Base-by-base conservation (phyloP, 2,329 filamentous ascomycete genomes). In the Pseudogymnoascus sp. region DNA sequence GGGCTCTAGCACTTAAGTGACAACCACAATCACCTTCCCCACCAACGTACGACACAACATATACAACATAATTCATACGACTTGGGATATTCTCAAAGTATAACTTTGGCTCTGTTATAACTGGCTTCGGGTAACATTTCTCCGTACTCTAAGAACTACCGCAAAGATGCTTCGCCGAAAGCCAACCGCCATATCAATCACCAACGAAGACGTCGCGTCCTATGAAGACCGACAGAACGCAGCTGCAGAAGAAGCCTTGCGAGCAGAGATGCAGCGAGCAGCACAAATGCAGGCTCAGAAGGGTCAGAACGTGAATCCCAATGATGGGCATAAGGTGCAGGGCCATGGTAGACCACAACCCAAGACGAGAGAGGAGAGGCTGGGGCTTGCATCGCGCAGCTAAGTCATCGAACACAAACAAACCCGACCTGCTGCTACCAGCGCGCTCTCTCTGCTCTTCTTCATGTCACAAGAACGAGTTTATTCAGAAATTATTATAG, bases 111-210 rank as follows among this genome's bases (percentile, higher is more conserved):
- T 34, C 8, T 4, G 11, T 34, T 5, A 21, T 29, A 34, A 34
- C 18, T 57, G 51, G 26, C 26, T 18, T 34, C 18, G 47, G 26
- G 12, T 12, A 57, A 26, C 3, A 29, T 51, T 26, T n/a, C 3
- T 7, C n/a, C 23, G 6, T 10, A 34, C 45, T 31, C 31, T 12
- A 34, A 18, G n/a, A 57, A 31, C 10, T 11, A 10, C 31, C 8
- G 62, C 10, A 36, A 66, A 40, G n/a, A 87, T 89, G 86, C 84
- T 89, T 68, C 85, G 86, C 69, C 84, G 88, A 54, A 82, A 84
- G 14, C 82, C 88, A 10, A 91, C 88, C 57, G 83, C 83, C 12
- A 83, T 91, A 66, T 79, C 81, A 63, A 82, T 91, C 67, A 90
- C 87, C 2, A 79, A 84, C 59, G 86, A 89, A 71, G 88, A 91